phyloP scores from a whole-genome alignment of 2,329 filamentous ascomycete species.

The Ceratocystis harringtonii region DNA sequence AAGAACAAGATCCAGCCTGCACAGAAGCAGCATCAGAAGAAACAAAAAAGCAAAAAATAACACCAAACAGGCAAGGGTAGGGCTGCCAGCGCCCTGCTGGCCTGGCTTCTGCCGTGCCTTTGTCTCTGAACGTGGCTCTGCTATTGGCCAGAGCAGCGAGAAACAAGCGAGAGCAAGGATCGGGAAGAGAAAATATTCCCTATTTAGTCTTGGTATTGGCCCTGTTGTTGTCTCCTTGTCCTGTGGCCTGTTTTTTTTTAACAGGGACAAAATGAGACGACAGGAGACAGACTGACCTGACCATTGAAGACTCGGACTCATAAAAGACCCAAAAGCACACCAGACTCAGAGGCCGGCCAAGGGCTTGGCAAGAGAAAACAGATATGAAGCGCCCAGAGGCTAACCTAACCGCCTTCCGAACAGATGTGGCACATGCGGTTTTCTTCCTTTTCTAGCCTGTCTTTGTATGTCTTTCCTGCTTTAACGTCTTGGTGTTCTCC shows the following conservation, averaged over 20 bases:
- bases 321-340: background rate
- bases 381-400: background rate
- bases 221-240: background rate
- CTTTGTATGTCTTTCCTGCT: background rate
- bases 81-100: background rate
- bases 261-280: background rate
- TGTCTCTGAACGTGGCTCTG: background rate
- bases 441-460: background rate
- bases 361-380: too few relatives aligned
- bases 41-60: background rate
- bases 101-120: background rate
- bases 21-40: background rate
- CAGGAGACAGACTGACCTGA: background rate
- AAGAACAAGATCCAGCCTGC: background rate
- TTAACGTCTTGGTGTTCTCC: too few relatives aligned
- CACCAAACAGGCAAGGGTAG: background rate
- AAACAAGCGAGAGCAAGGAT: background rate
- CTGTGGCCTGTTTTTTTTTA: background rate
- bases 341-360: background rate
- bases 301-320: background rate
- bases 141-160: background rate
- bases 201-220: conserved; percentile 1
- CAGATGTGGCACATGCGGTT: background rate
- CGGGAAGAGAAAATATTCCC: background rate
- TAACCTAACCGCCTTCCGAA: background rate